Base-by-base conservation (phyloP, 2,329 filamentous ascomycete genomes). In the Epichloe coenophiala region DNA sequence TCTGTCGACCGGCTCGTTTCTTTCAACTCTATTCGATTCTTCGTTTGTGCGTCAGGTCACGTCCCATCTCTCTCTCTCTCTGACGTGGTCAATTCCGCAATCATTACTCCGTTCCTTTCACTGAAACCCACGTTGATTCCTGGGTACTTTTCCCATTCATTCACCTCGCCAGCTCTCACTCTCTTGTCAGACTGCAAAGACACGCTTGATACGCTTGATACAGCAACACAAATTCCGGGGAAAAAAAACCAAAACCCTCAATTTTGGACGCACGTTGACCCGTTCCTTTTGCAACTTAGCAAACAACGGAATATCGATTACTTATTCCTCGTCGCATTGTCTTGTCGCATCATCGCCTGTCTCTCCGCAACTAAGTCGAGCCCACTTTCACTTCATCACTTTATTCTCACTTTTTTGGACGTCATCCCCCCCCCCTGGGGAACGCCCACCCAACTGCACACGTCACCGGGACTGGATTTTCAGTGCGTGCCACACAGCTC, bases 241-340 rank as follows among this genome's bases (percentile, higher is more conserved):
- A 3, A 19, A 21, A 21, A 21, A 21, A 21, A 21, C 19, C 17
- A 3, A 21, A 21, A 3, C 19, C 19, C 19, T 3, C 19, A 33
- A 27, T 43, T 41, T 23, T 45, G 35, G 41, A 44, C 40, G 35
- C 41, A 63, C 59, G 57, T 63, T 61, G 61, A 62, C 49, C 61
- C 60, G 57, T 61, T 63, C 53, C 50, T 57, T 59, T 52, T 55
- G 7, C 49, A 53, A 45, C 39, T 48, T 48, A 50, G 45, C 33
- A 49, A 42, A 31, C 41, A 45, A 48, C 40, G 35, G 5, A 12
- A 38, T 19, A 11, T 27, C 40, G 31, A 19, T 35, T 23, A 13
- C 38, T 27, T 37, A 17, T 17, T 23, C 8, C 43, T 13, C 41
- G 39, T 37, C 15, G 36, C 4, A 33, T 39, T n/a, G 40, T 45